phyloP scores from a whole-genome alignment of 805 yeast genomes.

The Kuraishia cidri region DNA sequence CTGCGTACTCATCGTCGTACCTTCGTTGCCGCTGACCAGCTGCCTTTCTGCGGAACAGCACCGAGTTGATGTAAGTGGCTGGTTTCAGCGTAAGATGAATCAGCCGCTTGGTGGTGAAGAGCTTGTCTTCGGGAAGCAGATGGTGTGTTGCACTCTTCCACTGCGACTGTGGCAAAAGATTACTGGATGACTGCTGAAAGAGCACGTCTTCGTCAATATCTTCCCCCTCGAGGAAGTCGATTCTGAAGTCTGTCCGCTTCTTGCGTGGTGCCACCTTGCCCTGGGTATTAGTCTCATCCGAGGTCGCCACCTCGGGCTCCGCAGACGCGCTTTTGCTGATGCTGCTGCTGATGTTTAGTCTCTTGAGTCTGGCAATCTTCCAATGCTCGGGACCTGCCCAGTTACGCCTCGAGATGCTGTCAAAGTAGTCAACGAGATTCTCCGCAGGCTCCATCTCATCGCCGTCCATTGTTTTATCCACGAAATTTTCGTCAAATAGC shows the following conservation, averaged over 20 bases:
- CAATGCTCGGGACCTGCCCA: constrained; percentile 96
- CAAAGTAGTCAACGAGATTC: constrained; percentile 66
- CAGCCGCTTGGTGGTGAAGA: constrained; percentile 37
- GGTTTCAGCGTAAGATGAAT: constrained; percentile 40
- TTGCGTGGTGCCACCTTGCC: constrained; percentile 4
- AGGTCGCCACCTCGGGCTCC: constrained; percentile 2
- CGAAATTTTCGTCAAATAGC: constrained; percentile 20
- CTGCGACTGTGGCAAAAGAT: constrained; percentile 12
- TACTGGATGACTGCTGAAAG: constrained; percentile 15
- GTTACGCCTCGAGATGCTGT: constrained; percentile 53
- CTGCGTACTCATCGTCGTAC: constrained; percentile 22
- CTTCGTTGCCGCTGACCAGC: constrained; percentile 1
- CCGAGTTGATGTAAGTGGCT: constrained; percentile 16
- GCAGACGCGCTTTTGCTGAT: background rate
- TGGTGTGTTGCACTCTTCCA: constrained; percentile 11
- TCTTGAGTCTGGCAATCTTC: constrained; percentile 56
- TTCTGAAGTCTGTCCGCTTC: constrained; percentile 18
- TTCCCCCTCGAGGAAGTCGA: constrained; percentile 19
- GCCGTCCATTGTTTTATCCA: constrained; percentile 12
- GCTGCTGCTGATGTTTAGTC: background rate
- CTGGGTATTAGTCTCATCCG: background rate
- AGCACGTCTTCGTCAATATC: constrained; percentile 14
- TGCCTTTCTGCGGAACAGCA: constrained; percentile 13
- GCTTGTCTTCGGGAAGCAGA: constrained; percentile 39
- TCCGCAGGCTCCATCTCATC: constrained; percentile 16